Base-by-base conservation (phyloP, 1,139 yeast species). In the Zygoascus sp. region DNA sequence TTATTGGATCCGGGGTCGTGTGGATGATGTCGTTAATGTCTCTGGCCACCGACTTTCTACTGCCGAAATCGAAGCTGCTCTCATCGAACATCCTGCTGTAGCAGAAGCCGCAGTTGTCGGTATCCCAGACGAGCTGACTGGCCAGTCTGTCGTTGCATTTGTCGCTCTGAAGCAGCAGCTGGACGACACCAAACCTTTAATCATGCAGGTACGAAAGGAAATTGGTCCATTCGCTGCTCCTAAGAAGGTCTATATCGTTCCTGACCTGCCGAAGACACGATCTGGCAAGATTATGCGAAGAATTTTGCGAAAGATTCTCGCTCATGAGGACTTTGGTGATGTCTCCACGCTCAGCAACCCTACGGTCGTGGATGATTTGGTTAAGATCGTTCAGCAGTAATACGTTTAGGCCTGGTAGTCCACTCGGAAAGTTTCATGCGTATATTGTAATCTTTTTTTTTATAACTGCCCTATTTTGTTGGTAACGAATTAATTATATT, bases 181-280 rank as follows among this genome's bases (percentile, higher is more conserved):
- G 46, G 80, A 75, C 45, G 77, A 73, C 47, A 83, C 94, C 75
- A 86, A 83, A 70, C 87, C 83, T 60, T 78, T 92, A 59, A 73
- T 89, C 51, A 69, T 89, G 69, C 89, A 83, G 61, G 96, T 90
- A 46, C 82, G 98, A 73, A 82, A 84, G 64, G 87, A 83, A 63
- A 90, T 90, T 66, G 98, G 98, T 48, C 98, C 98, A 48, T 90
- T 90, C 70, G 98, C 98, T 39, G 95, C 97, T 50, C 98, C 98
- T 66, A 89, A 89, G 73, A 76, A 83, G 40, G 88, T 90, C 48
- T 80, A 89, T 54, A 73, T 89, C 53, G 96, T 90, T 47, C 80
- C 77, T 49, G 97, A 90, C 64, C 79, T 90, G 67, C 98, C 98
- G 68, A 90, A 89, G 79, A 90, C 98, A 35, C 81, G 98, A 73